A percentile compares a stretch with the other conserved stretches of the same genome.
Evolutionary conservation across 2,329 filamentous ascomycete species (phyloP).

Genomic region (Arthrocladium fulminans): DNA sequence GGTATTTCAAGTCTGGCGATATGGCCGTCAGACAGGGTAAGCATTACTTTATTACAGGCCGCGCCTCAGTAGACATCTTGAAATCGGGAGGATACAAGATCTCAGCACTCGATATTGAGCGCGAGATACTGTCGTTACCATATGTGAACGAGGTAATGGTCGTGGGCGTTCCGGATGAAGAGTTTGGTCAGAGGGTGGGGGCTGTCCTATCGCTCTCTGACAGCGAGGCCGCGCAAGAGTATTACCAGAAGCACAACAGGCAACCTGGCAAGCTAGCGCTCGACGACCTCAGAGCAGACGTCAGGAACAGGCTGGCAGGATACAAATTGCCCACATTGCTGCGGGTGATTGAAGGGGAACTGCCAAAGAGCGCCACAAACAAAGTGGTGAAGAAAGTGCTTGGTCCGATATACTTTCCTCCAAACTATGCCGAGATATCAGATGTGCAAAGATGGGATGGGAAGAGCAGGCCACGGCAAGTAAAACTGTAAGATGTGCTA

Average conservation of each 20-base stretch:
- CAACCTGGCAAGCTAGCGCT: constrained; percentile 27
- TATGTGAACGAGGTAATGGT: constrained; percentile 43
- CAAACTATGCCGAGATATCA: constrained; percentile 23
- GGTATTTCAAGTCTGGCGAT: constrained; percentile 37
- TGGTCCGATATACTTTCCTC: constrained; percentile 33
- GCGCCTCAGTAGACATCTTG: constrained; percentile 42
- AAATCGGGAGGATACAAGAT: constrained; percentile 46
- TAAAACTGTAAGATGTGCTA: constrained; percentile 14
- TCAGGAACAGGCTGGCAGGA: constrained; percentile 36
- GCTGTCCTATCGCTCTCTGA: constrained; percentile 30
- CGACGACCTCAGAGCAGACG: constrained; percentile 35
- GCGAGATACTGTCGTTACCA: constrained; percentile 38
- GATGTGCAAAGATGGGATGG: constrained; percentile 27
- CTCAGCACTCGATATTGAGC: constrained; percentile 42
- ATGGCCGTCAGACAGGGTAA: constrained; percentile 23
- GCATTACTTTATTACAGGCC: constrained; percentile 40
- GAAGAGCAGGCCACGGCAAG: constrained; percentile 7
- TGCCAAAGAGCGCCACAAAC: constrained; percentile 41
- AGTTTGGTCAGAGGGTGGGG: constrained; percentile 42
- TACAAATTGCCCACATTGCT: constrained; percentile 45
- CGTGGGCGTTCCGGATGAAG: constrained; percentile 40
- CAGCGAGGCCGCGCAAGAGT: constrained; percentile 17
- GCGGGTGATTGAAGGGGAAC: constrained; percentile 35
- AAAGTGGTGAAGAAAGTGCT: constrained; percentile 45
- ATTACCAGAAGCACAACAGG: constrained; percentile 16